These are phyloP conservation scores for Chlamydomonas schloesseri DNA, from an alignment of 139 green algal genomes.

Conservation along the genomic window DNA sequence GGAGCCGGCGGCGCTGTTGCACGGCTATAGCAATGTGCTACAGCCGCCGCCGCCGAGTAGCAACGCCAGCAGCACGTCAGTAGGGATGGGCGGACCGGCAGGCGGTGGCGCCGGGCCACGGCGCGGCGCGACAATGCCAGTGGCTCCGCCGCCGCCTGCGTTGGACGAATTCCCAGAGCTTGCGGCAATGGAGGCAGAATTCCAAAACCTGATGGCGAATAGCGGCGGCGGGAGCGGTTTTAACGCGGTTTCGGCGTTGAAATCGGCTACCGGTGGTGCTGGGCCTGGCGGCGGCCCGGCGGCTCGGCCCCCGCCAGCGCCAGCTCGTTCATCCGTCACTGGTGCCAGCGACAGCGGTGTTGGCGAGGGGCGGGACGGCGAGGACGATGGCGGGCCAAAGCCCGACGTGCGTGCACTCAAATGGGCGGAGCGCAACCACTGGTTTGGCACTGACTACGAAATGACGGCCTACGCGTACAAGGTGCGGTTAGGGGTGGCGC, in stretches of 20 bases:
- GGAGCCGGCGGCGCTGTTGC: constrained; percentile 32
- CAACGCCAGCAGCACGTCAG: background rate
- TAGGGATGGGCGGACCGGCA: background rate
- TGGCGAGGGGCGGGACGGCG: background rate
- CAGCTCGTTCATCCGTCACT: background rate
- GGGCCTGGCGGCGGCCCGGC: background rate
- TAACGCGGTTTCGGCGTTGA: background rate
- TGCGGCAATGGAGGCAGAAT: constrained; percentile 67
- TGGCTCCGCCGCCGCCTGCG: constrained; percentile 7
- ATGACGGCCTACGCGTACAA: constrained; percentile 72
- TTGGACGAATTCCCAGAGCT: constrained; percentile 62
- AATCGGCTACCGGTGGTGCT: background rate
- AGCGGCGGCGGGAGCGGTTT: background rate
- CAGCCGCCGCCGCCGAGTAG: background rate
- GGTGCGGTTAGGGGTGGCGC: too few relatives aligned
- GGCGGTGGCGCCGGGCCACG: background rate
- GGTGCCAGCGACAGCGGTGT: background rate
- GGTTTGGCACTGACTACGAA: constrained; percentile 68
- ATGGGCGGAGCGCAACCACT: constrained; percentile 69
- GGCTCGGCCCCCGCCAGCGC: background rate
- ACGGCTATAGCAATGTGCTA: constrained; percentile 13
- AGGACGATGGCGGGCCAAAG: background rate
- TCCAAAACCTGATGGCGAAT: constrained; percentile 44
- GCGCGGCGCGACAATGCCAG: background rate
- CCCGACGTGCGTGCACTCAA: constrained; percentile 58